Conservation (phyloP, 345 rosid species). For the Clarkia xantiana region DNA sequence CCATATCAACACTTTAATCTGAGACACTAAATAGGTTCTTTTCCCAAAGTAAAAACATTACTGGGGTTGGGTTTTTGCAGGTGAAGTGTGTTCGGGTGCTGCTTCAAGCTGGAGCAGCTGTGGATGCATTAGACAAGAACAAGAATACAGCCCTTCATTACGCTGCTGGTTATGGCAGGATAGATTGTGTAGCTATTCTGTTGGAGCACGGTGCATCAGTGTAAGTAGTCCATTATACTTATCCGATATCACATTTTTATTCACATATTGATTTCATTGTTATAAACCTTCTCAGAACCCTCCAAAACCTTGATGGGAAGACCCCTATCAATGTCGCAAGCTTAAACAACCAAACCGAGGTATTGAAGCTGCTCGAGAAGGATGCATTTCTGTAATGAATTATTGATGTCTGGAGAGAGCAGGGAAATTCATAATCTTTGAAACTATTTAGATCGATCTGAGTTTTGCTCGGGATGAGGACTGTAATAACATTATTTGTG, state of each 20-base stretch:
- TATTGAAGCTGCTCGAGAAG: conserved; percentile 88
- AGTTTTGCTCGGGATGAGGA: too few relatives aligned
- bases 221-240: conserved; percentile 51
- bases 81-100: conserved; percentile 70
- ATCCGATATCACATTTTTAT: background rate
- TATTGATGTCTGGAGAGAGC: too few relatives aligned
- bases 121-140: conserved; percentile 90
- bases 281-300: conserved; percentile 36
- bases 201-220: conserved; percentile 91
- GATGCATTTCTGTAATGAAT: conserved; percentile 71
- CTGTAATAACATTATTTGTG: too few relatives aligned
- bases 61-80: conserved; percentile 16
- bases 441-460: too few relatives aligned
- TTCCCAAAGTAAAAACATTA: background rate
- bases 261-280: background rate
- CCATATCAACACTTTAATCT: too few relatives aligned
- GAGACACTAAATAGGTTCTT: too few relatives aligned
- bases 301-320: conserved; percentile 91
- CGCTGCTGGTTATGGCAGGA: conserved; percentile 96
- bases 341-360: conserved; percentile 84
- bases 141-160: conserved; percentile 96
- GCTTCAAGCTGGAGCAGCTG: conserved; percentile 69
- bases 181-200: conserved; percentile 83
- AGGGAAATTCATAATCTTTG: background rate
- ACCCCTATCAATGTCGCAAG: conserved; percentile 96